Evolutionary conservation across 805 yeast species (phyloP).

Genomic region (Metschnikowia orientalis): DNA sequence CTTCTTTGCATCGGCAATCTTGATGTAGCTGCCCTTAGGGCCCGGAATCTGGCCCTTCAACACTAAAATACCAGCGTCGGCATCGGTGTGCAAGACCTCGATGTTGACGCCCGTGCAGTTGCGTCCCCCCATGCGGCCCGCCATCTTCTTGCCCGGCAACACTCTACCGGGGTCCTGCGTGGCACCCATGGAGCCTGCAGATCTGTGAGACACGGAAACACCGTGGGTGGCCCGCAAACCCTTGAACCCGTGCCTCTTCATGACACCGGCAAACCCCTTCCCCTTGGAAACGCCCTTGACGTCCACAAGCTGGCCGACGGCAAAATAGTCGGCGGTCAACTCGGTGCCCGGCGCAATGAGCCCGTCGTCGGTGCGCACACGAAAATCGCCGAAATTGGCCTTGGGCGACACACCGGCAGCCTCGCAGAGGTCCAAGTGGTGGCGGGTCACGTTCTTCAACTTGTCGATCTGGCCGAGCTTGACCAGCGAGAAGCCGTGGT

Average conservation of each 20-base stretch:
- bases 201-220: slow-evolving; percentile 88
- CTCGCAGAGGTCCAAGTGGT: slow-evolving; percentile 72
- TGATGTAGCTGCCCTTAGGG: slow-evolving; percentile 69
- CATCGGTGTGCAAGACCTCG: slow-evolving; percentile 73
- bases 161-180: slow-evolving; percentile 95
- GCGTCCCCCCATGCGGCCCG: slow-evolving; percentile 90
- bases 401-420: slow-evolving; percentile 84
- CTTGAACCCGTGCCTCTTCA: slow-evolving; percentile 87
- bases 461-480: slow-evolving; percentile 81
- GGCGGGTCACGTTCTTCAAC: slow-evolving; percentile 49
- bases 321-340: slow-evolving; percentile 78
- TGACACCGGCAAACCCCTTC: slow-evolving; percentile 96
- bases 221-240: slow-evolving; percentile 96
- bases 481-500: slow-evolving; percentile 80
- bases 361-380: slow-evolving; percentile 62
- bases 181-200: slow-evolving; percentile 96
- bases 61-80: slow-evolving; percentile 72
- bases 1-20: slow-evolving; percentile 74
- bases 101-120: slow-evolving; percentile 71
- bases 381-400: slow-evolving; percentile 67
- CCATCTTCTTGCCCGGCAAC: slow-evolving; percentile 96
- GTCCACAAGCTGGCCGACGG: slow-evolving; percentile 80
- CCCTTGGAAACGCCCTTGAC: slow-evolving; percentile 78
- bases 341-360: slow-evolving; percentile 74
- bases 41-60: slow-evolving; percentile 93